These are phyloP conservation scores for Venturia effusa DNA, from an alignment of 2,329 filamentous ascomycete species.

Conservation along the genomic window DNA sequence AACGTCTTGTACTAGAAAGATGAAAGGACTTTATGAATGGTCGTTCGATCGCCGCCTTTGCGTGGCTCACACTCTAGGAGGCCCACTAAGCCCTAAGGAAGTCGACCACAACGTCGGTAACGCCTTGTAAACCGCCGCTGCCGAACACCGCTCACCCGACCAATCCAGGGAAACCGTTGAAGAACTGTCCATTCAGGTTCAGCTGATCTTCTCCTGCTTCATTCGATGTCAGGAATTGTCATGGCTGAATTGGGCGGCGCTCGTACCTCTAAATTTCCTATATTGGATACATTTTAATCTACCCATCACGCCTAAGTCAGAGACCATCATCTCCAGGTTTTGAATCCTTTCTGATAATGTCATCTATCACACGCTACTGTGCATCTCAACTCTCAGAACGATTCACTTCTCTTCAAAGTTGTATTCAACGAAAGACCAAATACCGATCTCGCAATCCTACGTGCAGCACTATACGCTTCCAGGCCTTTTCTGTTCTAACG, in stretches of 20 bases:
- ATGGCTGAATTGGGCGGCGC: background rate
- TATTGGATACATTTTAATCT: constrained; percentile 1
- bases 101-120: background rate
- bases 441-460: background rate
- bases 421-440: background rate
- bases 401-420: background rate
- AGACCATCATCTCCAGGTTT: background rate
- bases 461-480: background rate
- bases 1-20: no score
- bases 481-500: background rate
- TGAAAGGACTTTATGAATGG: background rate
- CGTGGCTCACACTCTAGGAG: background rate
- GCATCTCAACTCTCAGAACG: background rate
- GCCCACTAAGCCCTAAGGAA: background rate
- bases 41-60: background rate
- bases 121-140: background rate
- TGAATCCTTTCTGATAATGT: background rate
- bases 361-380: background rate
- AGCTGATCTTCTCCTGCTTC: no score
- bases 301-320: background rate
- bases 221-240: no score
- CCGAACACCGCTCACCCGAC: background rate
- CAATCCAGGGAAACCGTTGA: background rate
- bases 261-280: background rate
- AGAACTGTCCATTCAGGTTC: background rate